phyloP scores from a whole-genome alignment of 2,329 filamentous ascomycete genomes.

The Botryosphaeria dothidea region DNA sequence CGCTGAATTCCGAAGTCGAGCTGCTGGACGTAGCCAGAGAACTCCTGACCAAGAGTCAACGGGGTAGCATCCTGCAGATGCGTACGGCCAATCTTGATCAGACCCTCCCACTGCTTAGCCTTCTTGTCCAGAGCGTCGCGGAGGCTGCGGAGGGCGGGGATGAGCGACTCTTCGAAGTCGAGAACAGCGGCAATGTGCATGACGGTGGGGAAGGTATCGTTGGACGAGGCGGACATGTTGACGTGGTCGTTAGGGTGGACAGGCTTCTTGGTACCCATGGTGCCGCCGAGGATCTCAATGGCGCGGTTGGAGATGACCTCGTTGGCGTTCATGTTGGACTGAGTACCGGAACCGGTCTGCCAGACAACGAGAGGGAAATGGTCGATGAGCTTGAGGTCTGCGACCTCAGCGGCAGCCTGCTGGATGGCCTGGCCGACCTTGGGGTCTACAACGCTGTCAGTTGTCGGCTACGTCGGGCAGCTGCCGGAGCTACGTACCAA shows the following conservation, averaged over 20 bases:
- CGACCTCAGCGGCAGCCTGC: conserved; percentile 88
- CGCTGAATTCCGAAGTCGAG: conserved; percentile 88
- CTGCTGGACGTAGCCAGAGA: conserved; percentile 95
- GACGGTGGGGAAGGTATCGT: conserved; percentile 98
- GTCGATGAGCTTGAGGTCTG: conserved; percentile 87
- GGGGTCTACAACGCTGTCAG: conserved; percentile 60
- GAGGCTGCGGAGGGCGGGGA: conserved; percentile 80
- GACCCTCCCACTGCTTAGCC: conserved; percentile 83
- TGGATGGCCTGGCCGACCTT: conserved; percentile 91
- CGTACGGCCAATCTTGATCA: conserved; percentile 99
- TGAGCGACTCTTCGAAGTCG: conserved; percentile 81
- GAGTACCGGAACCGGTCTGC: conserved; percentile 98
- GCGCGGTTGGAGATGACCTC: conserved; percentile 99
- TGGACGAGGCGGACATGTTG: conserved; percentile 98
- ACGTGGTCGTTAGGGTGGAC: conserved; percentile 99
- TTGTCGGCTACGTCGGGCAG: background rate
- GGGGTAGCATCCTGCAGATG: conserved; percentile 98
- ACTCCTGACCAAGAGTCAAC: conserved; percentile 92
- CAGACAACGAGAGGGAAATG: conserved; percentile 99
- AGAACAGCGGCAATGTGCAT: conserved; percentile 99
- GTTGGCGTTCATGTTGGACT: conserved; percentile 99
- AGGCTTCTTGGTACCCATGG: conserved; percentile 95
- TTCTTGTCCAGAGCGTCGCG: conserved; percentile 84
- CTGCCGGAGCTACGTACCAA: conserved; percentile 56
- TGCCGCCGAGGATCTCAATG: conserved; percentile 93